A percentile compares a stretch with the other conserved stretches of the same genome.
phyloP scores from a whole-genome alignment of 1,284 basidiomycete genomes.

The Moesziomyces sp. region DNA sequence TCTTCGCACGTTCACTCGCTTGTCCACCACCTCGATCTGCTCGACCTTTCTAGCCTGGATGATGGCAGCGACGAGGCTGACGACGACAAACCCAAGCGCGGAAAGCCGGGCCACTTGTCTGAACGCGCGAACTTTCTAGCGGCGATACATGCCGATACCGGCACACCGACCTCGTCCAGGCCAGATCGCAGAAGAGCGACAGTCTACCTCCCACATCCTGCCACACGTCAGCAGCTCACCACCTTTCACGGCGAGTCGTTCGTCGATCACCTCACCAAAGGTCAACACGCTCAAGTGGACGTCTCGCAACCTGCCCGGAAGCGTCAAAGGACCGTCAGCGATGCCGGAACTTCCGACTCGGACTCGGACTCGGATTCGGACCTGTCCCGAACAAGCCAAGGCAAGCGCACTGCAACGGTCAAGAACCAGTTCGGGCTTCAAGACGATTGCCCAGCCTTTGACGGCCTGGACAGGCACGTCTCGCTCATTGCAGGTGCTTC shows the following conservation, averaged over 20 bases:
- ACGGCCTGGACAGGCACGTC: conserved; percentile 77
- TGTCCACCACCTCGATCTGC: conserved; percentile 45
- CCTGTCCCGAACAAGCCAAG: conserved; percentile 4
- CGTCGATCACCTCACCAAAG: conserved; percentile 24
- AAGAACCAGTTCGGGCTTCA: conserved; percentile 74
- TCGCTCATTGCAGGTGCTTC: conserved; percentile 80
- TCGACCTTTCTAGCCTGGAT: conserved; percentile 28
- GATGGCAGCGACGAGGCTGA: not conserved
- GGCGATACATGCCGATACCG: conserved; percentile 1
- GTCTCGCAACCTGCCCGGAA: not conserved
- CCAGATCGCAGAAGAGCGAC: conserved; percentile 2
- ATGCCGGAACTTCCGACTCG: not conserved
- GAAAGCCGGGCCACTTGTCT: not conserved
- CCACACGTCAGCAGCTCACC: conserved; percentile 22
- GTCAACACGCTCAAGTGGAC: not conserved
- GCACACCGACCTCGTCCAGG: not conserved
- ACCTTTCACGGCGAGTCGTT: conserved; percentile 30
- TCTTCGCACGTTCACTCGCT: conserved; percentile 83
- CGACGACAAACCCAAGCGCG: not conserved
- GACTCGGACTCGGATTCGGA: conserved; percentile 3
- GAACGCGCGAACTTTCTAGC: conserved; percentile 2
- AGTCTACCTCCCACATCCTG: conserved; percentile 13
- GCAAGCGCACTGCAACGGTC: conserved; percentile 39
- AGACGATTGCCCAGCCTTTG: conserved; percentile 85
- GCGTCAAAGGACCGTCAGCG: not conserved